Evolutionary conservation across 2,329 filamentous ascomycete genomes (phyloP).

Genomic region (Penicillium digitatum): DNA sequence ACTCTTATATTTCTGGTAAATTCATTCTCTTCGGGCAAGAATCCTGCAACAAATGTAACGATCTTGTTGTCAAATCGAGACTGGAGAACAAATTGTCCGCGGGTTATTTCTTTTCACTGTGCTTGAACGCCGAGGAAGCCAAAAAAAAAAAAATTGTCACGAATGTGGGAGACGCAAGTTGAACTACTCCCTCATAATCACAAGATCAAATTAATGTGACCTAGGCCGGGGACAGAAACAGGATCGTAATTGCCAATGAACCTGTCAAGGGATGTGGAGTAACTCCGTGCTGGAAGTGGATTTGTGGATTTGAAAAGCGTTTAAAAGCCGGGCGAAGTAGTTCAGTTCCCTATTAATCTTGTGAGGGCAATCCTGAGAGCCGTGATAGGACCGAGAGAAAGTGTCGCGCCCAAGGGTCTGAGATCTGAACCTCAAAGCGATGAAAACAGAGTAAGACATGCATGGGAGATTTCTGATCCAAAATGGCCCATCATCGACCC

Average conservation of each 20-base stretch:
- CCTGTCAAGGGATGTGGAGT: neutral
- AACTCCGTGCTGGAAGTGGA: neutral
- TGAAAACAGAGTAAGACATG: neutral
- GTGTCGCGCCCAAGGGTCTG: neutral
- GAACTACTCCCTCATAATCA: neutral
- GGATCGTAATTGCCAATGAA: neutral
- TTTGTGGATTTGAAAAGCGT: no score
- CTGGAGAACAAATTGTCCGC: neutral
- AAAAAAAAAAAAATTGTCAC: neutral
- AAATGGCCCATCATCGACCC: no score
- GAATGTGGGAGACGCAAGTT: neutral
- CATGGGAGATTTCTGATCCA: constrained; percentile 10
- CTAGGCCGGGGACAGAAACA: neutral
- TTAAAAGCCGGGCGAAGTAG: neutral
- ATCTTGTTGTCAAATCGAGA: neutral
- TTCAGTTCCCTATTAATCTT: no score
- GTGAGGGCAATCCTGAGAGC: no score
- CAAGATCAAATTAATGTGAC: neutral
- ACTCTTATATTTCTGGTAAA: neutral
- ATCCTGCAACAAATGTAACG: neutral
- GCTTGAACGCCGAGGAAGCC: neutral
- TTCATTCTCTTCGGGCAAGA: neutral
- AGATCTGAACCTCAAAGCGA: constrained; percentile 1
- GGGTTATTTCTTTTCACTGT: no score
- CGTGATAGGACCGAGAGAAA: neutral